A percentile compares a stretch with the other conserved stretches of the same genome.
phyloP scores from a whole-genome alignment of 495 filamentous ascomycete species.

The Penicillium waksmanii region DNA sequence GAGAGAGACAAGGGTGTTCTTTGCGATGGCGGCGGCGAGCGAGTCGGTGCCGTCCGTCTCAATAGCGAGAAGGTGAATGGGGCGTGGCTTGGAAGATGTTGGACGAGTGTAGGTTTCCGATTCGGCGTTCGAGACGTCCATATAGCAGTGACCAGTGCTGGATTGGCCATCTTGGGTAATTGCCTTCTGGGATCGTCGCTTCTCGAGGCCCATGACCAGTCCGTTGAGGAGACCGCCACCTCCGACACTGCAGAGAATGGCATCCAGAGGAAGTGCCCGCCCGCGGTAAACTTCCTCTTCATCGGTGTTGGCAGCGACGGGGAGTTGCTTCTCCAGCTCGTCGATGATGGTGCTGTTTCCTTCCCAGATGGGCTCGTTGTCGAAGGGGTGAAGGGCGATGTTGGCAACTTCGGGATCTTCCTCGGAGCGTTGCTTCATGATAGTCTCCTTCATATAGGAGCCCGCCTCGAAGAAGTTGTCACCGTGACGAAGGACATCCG shows the following conservation, averaged over 20 bases:
- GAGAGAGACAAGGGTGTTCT: slow-evolving; percentile 66
- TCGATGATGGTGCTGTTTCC: slow-evolving; percentile 74
- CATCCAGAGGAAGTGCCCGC: slow-evolving; percentile 56
- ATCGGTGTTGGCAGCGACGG: slow-evolving; percentile 35
- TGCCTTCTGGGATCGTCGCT: slow-evolving; percentile 35
- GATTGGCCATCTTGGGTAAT: slow-evolving; percentile 12
- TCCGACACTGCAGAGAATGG: slow-evolving; percentile 81
- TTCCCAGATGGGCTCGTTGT: slow-evolving; percentile 83
- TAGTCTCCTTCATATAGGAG: slow-evolving; percentile 62
- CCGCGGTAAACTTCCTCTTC: slow-evolving; percentile 37
- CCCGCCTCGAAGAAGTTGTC: slow-evolving; percentile 79
- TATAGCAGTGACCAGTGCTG: slow-evolving; percentile 21
- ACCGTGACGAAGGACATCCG: slow-evolving; percentile 71
- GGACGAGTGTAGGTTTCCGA: slow-evolving; percentile 4
- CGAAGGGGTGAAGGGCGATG: slow-evolving; percentile 79
- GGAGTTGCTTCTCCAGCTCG: slow-evolving; percentile 68
- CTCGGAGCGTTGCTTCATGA: slow-evolving; percentile 52
- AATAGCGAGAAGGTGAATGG: slow-evolving; percentile 69
- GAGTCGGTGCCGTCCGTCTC: slow-evolving; percentile 84
- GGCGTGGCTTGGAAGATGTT: slow-evolving; percentile 15
- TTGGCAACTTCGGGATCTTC: slow-evolving; percentile 65
- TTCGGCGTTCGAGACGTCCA: slow-evolving; percentile 18
- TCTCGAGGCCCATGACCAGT: slow-evolving; percentile 71
- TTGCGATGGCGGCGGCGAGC: slow-evolving; percentile 61
- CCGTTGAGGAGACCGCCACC: slow-evolving; percentile 88